Evolutionary conservation across 768 basidiomycete genomes (phyloP).

Genomic region (Hydnomerulius pinastri): DNA sequence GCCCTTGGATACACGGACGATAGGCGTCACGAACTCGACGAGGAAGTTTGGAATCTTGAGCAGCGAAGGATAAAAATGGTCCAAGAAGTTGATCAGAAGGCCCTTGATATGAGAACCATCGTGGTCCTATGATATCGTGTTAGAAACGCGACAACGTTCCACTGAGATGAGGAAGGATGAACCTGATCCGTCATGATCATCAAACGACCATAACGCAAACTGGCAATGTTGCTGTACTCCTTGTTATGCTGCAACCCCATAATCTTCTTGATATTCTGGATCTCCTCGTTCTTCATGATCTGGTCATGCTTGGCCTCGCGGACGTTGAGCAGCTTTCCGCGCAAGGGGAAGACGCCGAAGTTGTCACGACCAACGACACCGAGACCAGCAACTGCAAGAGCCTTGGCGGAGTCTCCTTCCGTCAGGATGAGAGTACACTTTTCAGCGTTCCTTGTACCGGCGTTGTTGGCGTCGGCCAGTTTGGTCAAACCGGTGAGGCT

Average conservation of each 20-base stretch:
- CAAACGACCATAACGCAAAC: constrained; percentile 86
- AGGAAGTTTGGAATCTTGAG: constrained; percentile 89
- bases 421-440: constrained; percentile 95
- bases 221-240: constrained; percentile 67
- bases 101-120: constrained; percentile 99
- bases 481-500: constrained; percentile 92
- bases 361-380: constrained; percentile 94
- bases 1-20: constrained; percentile 89
- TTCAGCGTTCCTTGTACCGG: constrained; percentile 78
- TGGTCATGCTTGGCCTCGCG: constrained; percentile 95
- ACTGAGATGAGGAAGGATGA: no score
- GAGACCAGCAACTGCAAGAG: constrained; percentile 92
- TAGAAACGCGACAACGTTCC: neutral
- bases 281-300: constrained; percentile 98
- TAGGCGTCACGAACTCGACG: constrained; percentile 98
- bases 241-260: constrained; percentile 95
- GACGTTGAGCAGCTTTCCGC: constrained; percentile 96
- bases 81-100: constrained; percentile 96
- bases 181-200: constrained; percentile 99
- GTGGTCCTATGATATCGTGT: constrained; percentile 71
- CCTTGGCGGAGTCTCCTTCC: constrained; percentile 99
- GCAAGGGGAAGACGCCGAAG: constrained; percentile 96
- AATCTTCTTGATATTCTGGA: constrained; percentile 97
- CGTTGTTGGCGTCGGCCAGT: constrained; percentile 96
- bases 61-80: constrained; percentile 94